A percentile compares a stretch with the other conserved stretches of the same genome.
Evolutionary conservation across 164 flowering plant species (phyloP).

Genomic region (Nymphaea thermarum): DNA sequence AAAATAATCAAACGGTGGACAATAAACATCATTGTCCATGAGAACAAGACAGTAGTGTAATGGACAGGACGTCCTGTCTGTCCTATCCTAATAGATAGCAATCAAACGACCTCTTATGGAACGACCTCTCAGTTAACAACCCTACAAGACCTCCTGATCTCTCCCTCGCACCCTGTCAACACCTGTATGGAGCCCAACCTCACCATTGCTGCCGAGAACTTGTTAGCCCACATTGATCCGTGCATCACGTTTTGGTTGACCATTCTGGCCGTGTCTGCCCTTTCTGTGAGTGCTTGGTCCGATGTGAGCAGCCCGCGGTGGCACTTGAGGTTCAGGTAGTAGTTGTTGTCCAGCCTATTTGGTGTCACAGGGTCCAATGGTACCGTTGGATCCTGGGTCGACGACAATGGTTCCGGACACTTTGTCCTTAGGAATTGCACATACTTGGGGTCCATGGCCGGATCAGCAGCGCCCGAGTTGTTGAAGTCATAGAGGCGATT

Average conservation of each 20-base stretch:
- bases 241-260: background rate
- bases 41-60: too few relatives aligned
- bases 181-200: too few relatives aligned
- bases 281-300: background rate
- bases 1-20: too few relatives aligned
- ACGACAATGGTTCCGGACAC: slow-evolving; percentile 1
- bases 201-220: background rate
- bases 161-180: too few relatives aligned
- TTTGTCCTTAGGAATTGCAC: background rate
- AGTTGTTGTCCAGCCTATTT: slow-evolving; percentile 1
- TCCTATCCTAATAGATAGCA: too few relatives aligned
- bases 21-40: too few relatives aligned
- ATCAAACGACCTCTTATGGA: too few relatives aligned
- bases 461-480: slow-evolving; percentile 5
- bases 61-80: too few relatives aligned
- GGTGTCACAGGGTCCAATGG: slow-evolving; percentile 1
- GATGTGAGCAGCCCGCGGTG: background rate
- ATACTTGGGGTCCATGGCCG: background rate
- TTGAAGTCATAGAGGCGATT: slow-evolving; percentile 7
- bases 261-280: background rate
- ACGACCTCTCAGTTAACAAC: too few relatives aligned
- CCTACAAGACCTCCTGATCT: too few relatives aligned
- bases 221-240: background rate
- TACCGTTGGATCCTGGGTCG: background rate
- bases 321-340: slow-evolving; percentile 1